Base-by-base conservation (phyloP, 495 filamentous ascomycete species). In the Xylaria longipes region DNA sequence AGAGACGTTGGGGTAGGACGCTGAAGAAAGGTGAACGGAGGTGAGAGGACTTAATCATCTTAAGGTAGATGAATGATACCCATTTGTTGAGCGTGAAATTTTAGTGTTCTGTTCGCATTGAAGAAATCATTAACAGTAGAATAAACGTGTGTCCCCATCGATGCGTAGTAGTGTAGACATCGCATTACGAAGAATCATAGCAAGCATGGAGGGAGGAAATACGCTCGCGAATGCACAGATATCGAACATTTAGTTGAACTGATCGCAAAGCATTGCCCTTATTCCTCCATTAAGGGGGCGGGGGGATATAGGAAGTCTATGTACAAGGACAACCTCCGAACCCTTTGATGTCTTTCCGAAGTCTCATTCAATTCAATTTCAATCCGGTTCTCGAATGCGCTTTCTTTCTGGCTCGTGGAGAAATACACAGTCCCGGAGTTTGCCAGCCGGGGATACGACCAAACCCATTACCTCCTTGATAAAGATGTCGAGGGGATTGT, bases 11-110 rank as follows among this genome's bases (percentile, higher is more conserved):
- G 7, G 29, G 35, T 14, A 46, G 7, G 29, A 35, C 15, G 52
- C 7, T 27, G 61, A 64, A 20, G 56, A 25, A 58, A 9, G 31
- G 54, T 1, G 39, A 46, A 14, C 8, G n/a, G 35, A 46, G 52
- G 46, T 3, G 52, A 68, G 52, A 68, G 39, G 39, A 68, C 25
- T 27, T 46, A 37, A 60, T 69, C 67, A 69, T 48, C 67, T 46
- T 61, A 50, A 63, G 33, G 33, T 79, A 77, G 75, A 77, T 79
- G 73, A 77, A 79, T 77, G 77, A 79, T 79, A 79, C 77, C 77
- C 77, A 79, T 74, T 72, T 76, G 77, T 77, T 75, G 72, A 75
- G 68, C 68, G 58, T 33, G 41, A 56, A 15, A 37, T 65, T 25
- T 17, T 17, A 29, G 20, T 65, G 54, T 58, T 50, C 9, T 58